Evolutionary conservation across 2,329 filamentous ascomycete genomes (phyloP).

Genomic region (Atkinsonella hypoxylon): DNA sequence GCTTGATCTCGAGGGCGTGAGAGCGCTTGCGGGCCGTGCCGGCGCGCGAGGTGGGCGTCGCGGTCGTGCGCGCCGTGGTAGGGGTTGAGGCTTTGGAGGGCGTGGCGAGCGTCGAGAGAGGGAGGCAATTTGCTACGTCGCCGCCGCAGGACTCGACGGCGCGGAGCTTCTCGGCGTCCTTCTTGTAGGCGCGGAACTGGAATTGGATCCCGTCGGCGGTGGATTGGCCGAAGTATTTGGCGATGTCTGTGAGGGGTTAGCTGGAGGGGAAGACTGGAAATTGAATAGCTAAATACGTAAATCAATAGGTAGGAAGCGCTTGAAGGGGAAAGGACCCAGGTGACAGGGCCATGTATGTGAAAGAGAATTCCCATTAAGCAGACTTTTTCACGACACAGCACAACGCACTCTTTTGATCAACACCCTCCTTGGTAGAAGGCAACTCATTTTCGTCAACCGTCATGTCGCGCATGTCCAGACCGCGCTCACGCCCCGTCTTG

Average conservation of each 20-base stretch:
- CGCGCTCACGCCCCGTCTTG: constrained; percentile 20
- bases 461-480: constrained; percentile 32
- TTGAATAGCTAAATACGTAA: too few species aligned
- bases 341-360: background rate
- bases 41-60: background rate
- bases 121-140: constrained; percentile 31
- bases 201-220: constrained; percentile 47
- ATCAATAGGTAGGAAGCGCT: too few species aligned
- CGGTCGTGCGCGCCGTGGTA: constrained; percentile 8
- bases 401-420: constrained; percentile 30
- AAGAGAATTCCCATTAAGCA: background rate
- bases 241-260: constrained; percentile 36
- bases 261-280: background rate
- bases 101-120: constrained; percentile 17
- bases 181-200: constrained; percentile 46
- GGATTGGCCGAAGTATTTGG: constrained; percentile 47
- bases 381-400: background rate
- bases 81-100: constrained; percentile 16
- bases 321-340: too few species aligned
- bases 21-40: constrained; percentile 17
- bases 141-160: constrained; percentile 30
- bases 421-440: constrained; percentile 24
- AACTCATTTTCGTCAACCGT: constrained; percentile 21
- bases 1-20: constrained; percentile 14
- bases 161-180: constrained; percentile 36